Conservation (phyloP, 257 asterid species). For the Rauvolfia tetraphylla region DNA sequence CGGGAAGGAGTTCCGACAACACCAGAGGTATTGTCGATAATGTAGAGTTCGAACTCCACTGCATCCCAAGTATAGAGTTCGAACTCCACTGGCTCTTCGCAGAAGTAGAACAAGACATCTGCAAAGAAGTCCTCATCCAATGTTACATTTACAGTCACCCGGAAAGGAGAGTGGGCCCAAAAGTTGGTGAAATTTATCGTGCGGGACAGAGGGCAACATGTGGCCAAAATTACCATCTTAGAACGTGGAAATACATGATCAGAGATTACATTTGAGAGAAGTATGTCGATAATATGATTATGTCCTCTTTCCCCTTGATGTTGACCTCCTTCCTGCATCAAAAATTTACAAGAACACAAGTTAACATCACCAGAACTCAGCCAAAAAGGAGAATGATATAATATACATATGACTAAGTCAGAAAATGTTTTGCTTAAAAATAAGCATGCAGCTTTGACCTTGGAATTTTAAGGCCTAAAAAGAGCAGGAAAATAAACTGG, state of each 20-base stretch:
- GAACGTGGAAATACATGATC: constrained; percentile 12
- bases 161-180: no score
- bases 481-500: not conserved
- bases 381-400: not conserved
- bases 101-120: no score
- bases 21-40: no score
- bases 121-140: no score
- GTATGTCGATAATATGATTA: constrained; percentile 51
- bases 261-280: constrained; percentile 40
- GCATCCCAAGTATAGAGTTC: no score
- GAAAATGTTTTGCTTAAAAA: not conserved
- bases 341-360: constrained; percentile 11
- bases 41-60: no score
- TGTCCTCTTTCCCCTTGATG: constrained; percentile 35
- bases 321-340: constrained; percentile 76
- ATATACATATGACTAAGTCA: not conserved
- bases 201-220: no score
- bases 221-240: not conserved
- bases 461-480: not conserved
- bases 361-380: not conserved
- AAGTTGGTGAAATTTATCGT: no score
- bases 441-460: not conserved
- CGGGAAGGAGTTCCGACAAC: no score
- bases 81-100: no score
- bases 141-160: no score